Conservation (phyloP, 306 rosid species). For the Acmispon strigosus region DNA sequence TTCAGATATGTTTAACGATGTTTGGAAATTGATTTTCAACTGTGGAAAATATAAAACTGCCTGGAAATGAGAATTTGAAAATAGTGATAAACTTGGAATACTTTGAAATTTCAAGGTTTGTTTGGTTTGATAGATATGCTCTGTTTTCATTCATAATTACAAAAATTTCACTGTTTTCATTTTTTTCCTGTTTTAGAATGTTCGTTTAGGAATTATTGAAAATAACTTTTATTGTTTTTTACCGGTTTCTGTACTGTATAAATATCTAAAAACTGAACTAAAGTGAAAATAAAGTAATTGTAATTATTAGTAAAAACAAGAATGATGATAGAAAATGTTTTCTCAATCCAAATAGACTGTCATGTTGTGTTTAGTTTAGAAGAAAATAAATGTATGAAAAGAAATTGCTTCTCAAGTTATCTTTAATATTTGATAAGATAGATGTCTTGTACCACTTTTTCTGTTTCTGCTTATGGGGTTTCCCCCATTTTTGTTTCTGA, state of each 20-base stretch:
- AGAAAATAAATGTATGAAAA: not conserved
- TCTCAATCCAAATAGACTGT: not conserved
- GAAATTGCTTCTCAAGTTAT: not conserved
- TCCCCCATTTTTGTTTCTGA: not conserved
- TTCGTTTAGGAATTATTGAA: too few species aligned
- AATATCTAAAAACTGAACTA: too few species aligned
- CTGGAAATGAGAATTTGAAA: not conserved
- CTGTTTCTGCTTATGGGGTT: not conserved
- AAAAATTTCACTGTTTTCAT: too few species aligned
- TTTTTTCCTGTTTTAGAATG: too few species aligned
- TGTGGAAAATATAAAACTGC: not conserved
- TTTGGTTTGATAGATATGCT: too few species aligned
- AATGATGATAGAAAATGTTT: too few species aligned
- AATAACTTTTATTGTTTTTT: too few species aligned
- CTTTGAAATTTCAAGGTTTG: too few species aligned
- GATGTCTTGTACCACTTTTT: not conserved
- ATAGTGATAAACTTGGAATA: not conserved
- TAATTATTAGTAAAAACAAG: too few species aligned
- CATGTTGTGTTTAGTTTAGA: not conserved
- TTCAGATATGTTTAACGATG: not conserved
- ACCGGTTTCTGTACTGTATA: too few species aligned
- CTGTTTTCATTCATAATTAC: too few species aligned
- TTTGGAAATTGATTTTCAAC: not conserved
- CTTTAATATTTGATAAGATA: not conserved
- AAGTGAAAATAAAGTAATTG: too few species aligned